These are phyloP conservation scores for Cutaneotrichosporon sp. DNA, from an alignment of 1,284 basidiomycete genomes.

Conservation along the genomic window DNA sequence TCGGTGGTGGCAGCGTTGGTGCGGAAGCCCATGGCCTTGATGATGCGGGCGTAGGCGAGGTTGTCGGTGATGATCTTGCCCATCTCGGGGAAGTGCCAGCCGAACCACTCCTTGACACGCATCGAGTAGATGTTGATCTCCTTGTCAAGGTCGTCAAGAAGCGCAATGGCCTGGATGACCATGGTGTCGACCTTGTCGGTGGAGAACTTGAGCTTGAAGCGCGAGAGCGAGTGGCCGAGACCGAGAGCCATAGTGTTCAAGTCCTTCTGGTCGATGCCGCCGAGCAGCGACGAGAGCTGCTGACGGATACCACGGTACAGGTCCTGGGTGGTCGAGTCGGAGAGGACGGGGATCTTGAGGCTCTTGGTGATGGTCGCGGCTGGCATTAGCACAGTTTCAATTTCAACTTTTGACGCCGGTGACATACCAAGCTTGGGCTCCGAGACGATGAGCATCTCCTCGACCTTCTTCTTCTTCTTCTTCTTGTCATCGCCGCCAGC, in stretches of 20 bases:
- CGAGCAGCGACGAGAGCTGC: conserved; percentile 81
- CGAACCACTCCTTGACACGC: conserved; percentile 99
- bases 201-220: conserved; percentile 99
- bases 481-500: conserved; percentile 53
- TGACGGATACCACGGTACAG: conserved; percentile 93
- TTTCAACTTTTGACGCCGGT: background rate
- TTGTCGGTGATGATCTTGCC: conserved; percentile 97
- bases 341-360: conserved; percentile 82
- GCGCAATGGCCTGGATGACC: conserved; percentile 98
- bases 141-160: conserved; percentile 97
- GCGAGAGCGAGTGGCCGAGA: conserved; percentile 91
- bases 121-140: conserved; percentile 99
- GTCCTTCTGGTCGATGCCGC: conserved; percentile 91
- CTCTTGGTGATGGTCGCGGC: conserved; percentile 88
- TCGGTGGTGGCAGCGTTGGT: conserved; percentile 85
- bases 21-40: conserved; percentile 88
- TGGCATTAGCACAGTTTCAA: conserved; percentile 40
- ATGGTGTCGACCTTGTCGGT: conserved; percentile 99
- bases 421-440: conserved; percentile 84
- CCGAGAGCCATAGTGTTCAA: conserved; percentile 96
- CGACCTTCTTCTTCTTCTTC: conserved; percentile 70
- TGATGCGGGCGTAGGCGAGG: conserved; percentile 89
- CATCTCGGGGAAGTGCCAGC: conserved; percentile 99
- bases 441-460: conserved; percentile 82
- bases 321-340: conserved; percentile 68